Evolutionary conservation across 495 filamentous ascomycete species (phyloP).

Genomic region (Oleoguttula mirabilis): DNA sequence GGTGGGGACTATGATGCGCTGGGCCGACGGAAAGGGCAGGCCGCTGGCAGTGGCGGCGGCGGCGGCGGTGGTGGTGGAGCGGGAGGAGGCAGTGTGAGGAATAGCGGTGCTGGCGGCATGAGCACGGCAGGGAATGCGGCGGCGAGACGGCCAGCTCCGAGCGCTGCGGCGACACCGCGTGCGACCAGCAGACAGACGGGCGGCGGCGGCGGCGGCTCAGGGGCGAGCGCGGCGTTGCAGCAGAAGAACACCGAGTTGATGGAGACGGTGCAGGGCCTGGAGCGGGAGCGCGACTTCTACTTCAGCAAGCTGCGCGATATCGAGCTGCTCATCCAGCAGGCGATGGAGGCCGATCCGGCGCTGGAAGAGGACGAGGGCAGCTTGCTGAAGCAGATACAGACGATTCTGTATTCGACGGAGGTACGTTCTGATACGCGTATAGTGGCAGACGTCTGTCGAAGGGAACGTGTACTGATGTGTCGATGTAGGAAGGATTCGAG

Average conservation of each 20-base stretch:
- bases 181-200: slow-evolving; percentile 24
- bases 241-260: slow-evolving; percentile 65
- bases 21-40: slow-evolving; percentile 64
- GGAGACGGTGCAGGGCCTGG: slow-evolving; percentile 36
- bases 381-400: slow-evolving; percentile 85
- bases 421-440: slow-evolving; percentile 34
- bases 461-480: neutral
- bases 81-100: slow-evolving; percentile 33
- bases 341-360: slow-evolving; percentile 79
- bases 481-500: slow-evolving; percentile 57
- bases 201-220: slow-evolving; percentile 35
- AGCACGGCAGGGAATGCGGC: slow-evolving; percentile 37
- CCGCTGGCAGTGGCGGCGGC: slow-evolving; percentile 38
- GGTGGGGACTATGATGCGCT: slow-evolving; percentile 93
- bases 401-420: slow-evolving; percentile 94
- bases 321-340: slow-evolving; percentile 81
- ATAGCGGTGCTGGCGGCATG: slow-evolving; percentile 21
- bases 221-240: slow-evolving; percentile 52
- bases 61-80: slow-evolving; percentile 25
- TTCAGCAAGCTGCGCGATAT: slow-evolving; percentile 97
- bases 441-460: too few species aligned
- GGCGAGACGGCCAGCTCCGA: slow-evolving; percentile 23
- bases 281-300: slow-evolving; percentile 85
- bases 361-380: slow-evolving; percentile 86
- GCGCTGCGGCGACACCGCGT: slow-evolving; percentile 15